Base-by-base conservation (phyloP, 805 yeast genomes). In the Yarrowia yakushimensis region DNA sequence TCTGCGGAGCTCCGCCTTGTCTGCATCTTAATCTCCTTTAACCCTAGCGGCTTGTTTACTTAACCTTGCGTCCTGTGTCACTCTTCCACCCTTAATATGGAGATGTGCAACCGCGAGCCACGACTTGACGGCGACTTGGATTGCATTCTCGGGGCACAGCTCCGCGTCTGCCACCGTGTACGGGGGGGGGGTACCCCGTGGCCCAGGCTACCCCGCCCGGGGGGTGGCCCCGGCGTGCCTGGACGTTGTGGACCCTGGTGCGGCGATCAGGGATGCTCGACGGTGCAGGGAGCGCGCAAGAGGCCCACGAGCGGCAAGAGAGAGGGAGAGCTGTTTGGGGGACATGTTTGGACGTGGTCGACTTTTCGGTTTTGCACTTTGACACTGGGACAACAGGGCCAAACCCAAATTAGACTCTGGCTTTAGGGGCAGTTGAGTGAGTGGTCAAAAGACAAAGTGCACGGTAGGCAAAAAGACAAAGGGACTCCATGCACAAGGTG, bases 31-130 rank as follows among this genome's bases (percentile, higher is more conserved):
- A 45, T 45, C 27, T 17, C 17, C 52, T 5, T 45, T 45, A 45
- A 45, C 52, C 52, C 52, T 45, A 28, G 52, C 52, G 50, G 34
- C 50, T 45, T 28, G 48, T 42, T 42, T 25, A 42, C 48, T 42
- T 42, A 42, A 42, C 48, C 28, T 42, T 42, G 48, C 48, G 22
- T 15, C 7, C 3, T 25, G 48, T 23, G 45, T 41, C 45, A 41
- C 27, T 41, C 28, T 41, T 41, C 45, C 45, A 41, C 18, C 13
- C 45, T 10, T 41, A 15, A 41, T 36, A 22, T 36, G 39, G 22
- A 17, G 39, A 36, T n/a, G n/a, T n/a, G n/a, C n/a, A n/a, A n/a
- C n/a, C n/a, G n/a, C n/a, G n/a, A n/a, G n/a, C n/a, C n/a, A n/a
- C n/a, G n/a, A n/a, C n/a, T n/a, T n/a, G n/a, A n/a, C n/a, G n/a